phyloP scores from a whole-genome alignment of 441 rosid species.

The Populus hybrid region DNA sequence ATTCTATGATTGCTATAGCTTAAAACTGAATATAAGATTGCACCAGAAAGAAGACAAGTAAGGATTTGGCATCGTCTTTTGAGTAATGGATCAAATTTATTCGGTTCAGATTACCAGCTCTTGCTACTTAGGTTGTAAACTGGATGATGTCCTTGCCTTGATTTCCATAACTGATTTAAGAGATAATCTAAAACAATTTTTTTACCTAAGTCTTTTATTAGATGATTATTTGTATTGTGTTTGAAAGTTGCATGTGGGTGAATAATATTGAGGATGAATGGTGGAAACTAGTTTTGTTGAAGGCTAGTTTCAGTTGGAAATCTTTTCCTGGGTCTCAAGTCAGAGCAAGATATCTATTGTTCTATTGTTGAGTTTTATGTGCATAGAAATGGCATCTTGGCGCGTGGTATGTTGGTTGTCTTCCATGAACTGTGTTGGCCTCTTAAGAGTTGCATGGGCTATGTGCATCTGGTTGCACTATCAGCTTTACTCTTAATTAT shows the following conservation, averaged over 20 bases:
- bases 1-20: neutral
- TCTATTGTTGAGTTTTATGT: neutral
- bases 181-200: neutral
- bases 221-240: neutral
- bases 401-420: neutral
- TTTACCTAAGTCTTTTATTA: neutral
- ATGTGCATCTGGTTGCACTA: slow-evolving; percentile 1
- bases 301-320: neutral
- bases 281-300: neutral
- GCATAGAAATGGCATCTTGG: neutral
- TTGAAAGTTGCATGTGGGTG: neutral
- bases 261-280: neutral
- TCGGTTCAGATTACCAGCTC: too few relatives aligned
- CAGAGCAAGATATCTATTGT: too few relatives aligned
- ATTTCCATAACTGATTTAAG: neutral
- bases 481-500: slow-evolving; percentile 18
- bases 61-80: neutral
- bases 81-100: neutral
- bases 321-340: neutral
- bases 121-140: neutral
- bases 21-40: neutral
- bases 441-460: slow-evolving; percentile 4
- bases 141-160: neutral
- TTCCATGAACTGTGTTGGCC: neutral
- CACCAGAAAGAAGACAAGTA: neutral